Evolutionary conservation across 352 stramenopile genomes (phyloP), one percentile per base, ranked within the genome.

Genomic region (Phytophthora hybrid): DNA sequence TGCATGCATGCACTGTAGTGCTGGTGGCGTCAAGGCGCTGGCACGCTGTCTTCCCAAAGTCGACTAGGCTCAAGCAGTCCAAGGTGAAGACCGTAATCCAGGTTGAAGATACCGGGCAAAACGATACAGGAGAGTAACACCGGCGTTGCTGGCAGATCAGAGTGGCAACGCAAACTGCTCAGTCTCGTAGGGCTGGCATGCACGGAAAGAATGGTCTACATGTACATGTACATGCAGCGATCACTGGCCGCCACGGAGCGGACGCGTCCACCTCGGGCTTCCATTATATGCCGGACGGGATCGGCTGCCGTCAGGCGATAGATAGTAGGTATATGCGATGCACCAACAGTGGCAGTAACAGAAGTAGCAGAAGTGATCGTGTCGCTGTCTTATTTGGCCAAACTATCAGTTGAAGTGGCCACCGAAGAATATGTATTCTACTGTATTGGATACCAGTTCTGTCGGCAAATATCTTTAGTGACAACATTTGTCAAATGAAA

Each of bases 401-500:
- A 41, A 41, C 34, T 41, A 41, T 41, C 34, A 13, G 5, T 26
- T 26, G 23, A 26, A 26, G 23, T 26, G 23, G 23, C 23, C 23
- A 26, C 23, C 23, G 23, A 26, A 26, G 23, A 26, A 26, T 26
- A 26, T 26, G 2, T 26, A 26, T 26, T 26, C 23, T 26, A 26
- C 23, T 26, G 23, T 26, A 26, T 26, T 26, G 34, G 9, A 47
- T 19, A 55, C 58, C 58, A 14, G 8, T 63, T 63, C 19, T 64
- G 58, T 44, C 41, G 13, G 13, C n/a, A 4, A 6, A 62, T 44
- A 62, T 37, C 21, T 69, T 69, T 58, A 53, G 7, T n/a, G 55
- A n/a, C 63, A 69, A 63, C 63, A 19, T 63, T n/a, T 69, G 62
- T 37, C 53, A 11, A 5, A 54, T 55, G 41, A 69, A 57, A 62